Percentiles rank a stretch among this genome's conserved stretches.
Conservation (phyloP, 2,329 filamentous ascomycete genomes). For the Calonectria hawksworthii region DNA sequence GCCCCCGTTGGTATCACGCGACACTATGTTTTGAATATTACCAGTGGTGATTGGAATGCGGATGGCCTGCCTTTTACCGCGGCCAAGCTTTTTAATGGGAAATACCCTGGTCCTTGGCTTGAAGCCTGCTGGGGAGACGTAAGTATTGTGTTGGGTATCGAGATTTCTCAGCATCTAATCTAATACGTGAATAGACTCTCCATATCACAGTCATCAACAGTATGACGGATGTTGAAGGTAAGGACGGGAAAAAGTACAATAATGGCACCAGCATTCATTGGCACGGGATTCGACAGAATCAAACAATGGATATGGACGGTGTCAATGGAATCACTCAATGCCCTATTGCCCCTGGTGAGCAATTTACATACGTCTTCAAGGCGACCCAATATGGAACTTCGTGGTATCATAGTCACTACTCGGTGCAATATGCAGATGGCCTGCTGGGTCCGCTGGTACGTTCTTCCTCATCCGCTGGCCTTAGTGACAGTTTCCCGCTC, state of each 20-base stretch:
- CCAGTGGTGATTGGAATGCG: conserved; percentile 32
- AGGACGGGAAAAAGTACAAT: too few relatives aligned
- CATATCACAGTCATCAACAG: conserved; percentile 36
- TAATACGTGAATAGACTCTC: conserved; percentile 21
- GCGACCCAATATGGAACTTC: conserved; percentile 40
- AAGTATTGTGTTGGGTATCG: not conserved
- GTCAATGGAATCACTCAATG: conserved; percentile 42
- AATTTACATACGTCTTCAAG: conserved; percentile 38
- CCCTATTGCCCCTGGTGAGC: conserved; percentile 35
- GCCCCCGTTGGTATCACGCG: conserved; percentile 39
- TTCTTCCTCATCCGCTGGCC: accelerated
- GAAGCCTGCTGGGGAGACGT: conserved; percentile 49
- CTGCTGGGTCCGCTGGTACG: conserved; percentile 35
- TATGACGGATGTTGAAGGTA: not conserved
- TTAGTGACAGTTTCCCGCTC: not conserved
- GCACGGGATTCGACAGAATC: conserved; percentile 39
- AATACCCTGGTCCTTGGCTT: conserved; percentile 47
- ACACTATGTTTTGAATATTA: conserved; percentile 39
- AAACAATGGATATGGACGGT: conserved; percentile 40
- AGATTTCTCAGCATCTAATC: not conserved
- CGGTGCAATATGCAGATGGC: conserved; percentile 41
- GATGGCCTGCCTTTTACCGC: conserved; percentile 39
- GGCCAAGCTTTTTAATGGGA: conserved; percentile 45
- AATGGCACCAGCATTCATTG: conserved; percentile 43
- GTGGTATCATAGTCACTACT: conserved; percentile 44